phyloP scores from a whole-genome alignment of 805 yeast genomes.

The Helenozyma rhizophorensis region DNA sequence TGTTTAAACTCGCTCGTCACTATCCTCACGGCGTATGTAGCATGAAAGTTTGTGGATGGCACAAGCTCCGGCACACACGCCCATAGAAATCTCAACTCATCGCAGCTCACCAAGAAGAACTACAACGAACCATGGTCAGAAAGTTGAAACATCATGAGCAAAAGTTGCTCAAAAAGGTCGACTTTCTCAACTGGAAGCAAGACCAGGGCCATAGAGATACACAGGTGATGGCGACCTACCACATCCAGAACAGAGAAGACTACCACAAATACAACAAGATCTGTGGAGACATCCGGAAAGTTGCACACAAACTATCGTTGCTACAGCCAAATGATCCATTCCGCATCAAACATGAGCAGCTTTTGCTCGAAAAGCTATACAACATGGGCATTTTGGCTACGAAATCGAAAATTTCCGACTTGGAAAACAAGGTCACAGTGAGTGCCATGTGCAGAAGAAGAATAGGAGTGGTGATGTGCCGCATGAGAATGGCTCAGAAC shows the following conservation, averaged over 20 bases:
- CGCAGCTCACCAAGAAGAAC: too few species aligned
- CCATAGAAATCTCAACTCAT: too few species aligned
- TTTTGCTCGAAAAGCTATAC: slow-evolving; percentile 80
- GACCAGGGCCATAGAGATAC: slow-evolving; percentile 93
- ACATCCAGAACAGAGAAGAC: slow-evolving; percentile 91
- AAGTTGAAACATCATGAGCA: slow-evolving; percentile 92
- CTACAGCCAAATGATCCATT: slow-evolving; percentile 85
- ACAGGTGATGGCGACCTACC: slow-evolving; percentile 94
- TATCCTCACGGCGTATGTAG: too few species aligned
- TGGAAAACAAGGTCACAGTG: slow-evolving; percentile 89
- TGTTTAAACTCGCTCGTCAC: too few species aligned
- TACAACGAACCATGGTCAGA: slow-evolving; percentile 45
- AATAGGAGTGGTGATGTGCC: slow-evolving; percentile 90
- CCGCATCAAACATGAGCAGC: slow-evolving; percentile 83
- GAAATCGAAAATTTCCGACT: slow-evolving; percentile 84
- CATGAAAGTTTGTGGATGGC: too few species aligned
- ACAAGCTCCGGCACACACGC: too few species aligned
- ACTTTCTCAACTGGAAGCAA: slow-evolving; percentile 95
- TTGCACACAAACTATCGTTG: slow-evolving; percentile 81
- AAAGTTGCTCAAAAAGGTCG: slow-evolving; percentile 90
- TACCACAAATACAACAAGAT: slow-evolving; percentile 90
- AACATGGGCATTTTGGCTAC: slow-evolving; percentile 85
- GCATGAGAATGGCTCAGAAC: slow-evolving; percentile 89
- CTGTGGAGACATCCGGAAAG: slow-evolving; percentile 85
- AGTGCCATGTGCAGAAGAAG: slow-evolving; percentile 90